phyloP scores from a whole-genome alignment of 306 rosid species.

The Corylus heterophylla region DNA sequence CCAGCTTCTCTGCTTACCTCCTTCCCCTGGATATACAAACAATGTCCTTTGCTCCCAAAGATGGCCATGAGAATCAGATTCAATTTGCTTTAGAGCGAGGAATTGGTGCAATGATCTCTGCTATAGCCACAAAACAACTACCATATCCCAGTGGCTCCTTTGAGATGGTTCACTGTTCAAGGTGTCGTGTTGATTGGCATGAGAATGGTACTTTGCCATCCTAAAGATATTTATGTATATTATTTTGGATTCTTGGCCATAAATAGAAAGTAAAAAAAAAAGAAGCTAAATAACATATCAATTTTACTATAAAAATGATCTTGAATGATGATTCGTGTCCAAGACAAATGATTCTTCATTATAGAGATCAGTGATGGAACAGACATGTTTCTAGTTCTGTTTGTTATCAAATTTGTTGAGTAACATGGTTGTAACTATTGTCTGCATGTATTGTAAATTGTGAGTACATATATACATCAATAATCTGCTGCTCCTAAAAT shows the following conservation, averaged over 20 bases:
- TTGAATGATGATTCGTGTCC: neutral
- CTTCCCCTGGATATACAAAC: constrained; percentile 77
- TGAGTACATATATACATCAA: neutral
- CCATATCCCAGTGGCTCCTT: constrained; percentile 84
- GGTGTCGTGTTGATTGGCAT: constrained; percentile 92
- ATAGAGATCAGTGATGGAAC: neutral
- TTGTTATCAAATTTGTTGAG: neutral
- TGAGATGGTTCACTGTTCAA: constrained; percentile 94
- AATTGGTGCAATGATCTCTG: constrained; percentile 86
- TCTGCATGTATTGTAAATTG: neutral
- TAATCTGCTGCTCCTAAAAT: neutral
- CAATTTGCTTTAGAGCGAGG: constrained; percentile 96
- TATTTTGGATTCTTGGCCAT: constrained; percentile 10
- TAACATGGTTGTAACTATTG: neutral
- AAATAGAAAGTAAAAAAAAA: neutral
- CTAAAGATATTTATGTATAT: constrained; percentile 14
- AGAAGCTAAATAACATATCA: neutral
- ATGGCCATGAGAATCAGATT: constrained; percentile 93
- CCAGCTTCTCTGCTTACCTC: constrained; percentile 96
- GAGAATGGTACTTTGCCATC: constrained; percentile 60
- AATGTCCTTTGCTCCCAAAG: constrained; percentile 98
- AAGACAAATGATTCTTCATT: neutral
- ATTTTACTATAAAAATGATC: neutral
- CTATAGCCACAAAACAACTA: constrained; percentile 81
- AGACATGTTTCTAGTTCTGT: neutral